A percentile compares a stretch with the other conserved stretches of the same genome.
phyloP scores from a whole-genome alignment of 345 rosid species.

The Xanthoceras sorbifolium region DNA sequence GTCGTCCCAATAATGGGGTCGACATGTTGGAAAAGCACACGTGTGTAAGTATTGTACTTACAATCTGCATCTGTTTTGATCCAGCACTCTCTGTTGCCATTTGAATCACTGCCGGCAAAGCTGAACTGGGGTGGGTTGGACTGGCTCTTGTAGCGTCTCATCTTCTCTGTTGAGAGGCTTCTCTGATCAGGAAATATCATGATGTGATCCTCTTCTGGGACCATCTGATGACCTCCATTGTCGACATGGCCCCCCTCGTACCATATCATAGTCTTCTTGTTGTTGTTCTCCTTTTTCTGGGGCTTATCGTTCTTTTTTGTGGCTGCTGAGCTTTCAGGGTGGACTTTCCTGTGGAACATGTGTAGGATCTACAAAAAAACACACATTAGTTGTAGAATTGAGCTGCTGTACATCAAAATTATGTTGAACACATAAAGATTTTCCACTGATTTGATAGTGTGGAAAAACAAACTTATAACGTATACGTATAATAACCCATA shows the following conservation, averaged over 20 bases:
- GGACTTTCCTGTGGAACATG: constrained; percentile 80
- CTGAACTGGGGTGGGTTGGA: constrained; percentile 44
- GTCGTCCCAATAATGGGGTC: not conserved
- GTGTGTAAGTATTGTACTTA: constrained; percentile 58
- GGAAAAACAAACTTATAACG: no score
- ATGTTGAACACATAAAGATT: no score
- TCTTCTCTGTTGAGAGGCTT: constrained; percentile 33
- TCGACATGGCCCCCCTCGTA: constrained; percentile 27
- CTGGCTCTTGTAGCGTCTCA: constrained; percentile 50
- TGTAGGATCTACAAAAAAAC: constrained; percentile 55
- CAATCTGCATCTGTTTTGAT: constrained; percentile 83
- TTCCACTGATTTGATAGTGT: no score
- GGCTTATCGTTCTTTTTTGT: constrained; percentile 38
- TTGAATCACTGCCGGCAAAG: constrained; percentile 47
- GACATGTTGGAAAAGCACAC: not conserved
- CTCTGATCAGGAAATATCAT: constrained; percentile 40
- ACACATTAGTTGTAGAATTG: constrained; percentile 12
- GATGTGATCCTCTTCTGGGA: constrained; percentile 48
- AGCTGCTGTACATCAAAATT: constrained; percentile 8
- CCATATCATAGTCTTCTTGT: constrained; percentile 31
- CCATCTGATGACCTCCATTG: constrained; percentile 39
- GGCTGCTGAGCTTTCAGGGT: constrained; percentile 63
- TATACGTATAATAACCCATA: no score
- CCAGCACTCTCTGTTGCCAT: constrained; percentile 76
- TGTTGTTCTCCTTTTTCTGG: constrained; percentile 43